A percentile compares a stretch with the other conserved stretches of the same genome.
Evolutionary conservation across 1,284 basidiomycete species (phyloP).

Genomic region (Tylopilus sp.): DNA sequence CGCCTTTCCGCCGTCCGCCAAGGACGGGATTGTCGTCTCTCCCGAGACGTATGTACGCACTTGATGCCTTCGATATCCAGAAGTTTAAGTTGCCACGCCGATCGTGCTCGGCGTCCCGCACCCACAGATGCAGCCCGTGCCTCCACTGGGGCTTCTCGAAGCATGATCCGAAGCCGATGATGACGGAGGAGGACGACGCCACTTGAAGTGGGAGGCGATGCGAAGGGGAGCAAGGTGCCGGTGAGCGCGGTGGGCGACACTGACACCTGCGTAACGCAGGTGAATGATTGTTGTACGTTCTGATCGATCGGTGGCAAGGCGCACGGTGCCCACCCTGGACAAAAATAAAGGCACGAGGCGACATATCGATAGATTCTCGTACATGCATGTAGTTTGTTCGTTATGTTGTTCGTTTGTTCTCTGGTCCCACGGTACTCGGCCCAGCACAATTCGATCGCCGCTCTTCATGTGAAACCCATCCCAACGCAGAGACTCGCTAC

Average conservation of each 20-base stretch:
- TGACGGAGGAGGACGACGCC: constrained; percentile 20
- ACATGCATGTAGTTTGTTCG: too few relatives aligned
- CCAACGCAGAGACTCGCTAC: too few relatives aligned
- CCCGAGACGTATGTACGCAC: constrained; percentile 4
- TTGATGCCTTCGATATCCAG: constrained; percentile 7
- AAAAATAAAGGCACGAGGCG: too few relatives aligned
- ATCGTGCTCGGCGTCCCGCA: not conserved
- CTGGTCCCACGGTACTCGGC: too few relatives aligned
- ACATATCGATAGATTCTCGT: too few relatives aligned
- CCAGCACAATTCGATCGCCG: too few relatives aligned
- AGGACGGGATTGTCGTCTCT: constrained; percentile 11
- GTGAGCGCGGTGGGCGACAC: not conserved
- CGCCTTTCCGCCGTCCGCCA: constrained; percentile 15
- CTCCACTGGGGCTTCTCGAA: not conserved
- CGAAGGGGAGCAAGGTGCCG: not conserved
- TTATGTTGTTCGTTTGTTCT: too few relatives aligned
- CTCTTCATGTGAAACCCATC: too few relatives aligned
- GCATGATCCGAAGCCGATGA: constrained; percentile 5
- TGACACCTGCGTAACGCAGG: too few relatives aligned
- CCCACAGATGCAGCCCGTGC: not conserved
- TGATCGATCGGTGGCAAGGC: too few relatives aligned
- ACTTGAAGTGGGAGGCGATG: constrained; percentile 8
- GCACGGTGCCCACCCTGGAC: too few relatives aligned
- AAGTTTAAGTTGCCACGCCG: not conserved
- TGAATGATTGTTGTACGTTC: too few relatives aligned